Evolutionary conservation across 805 yeast species (phyloP), one percentile per base, ranked within the genome.

Genomic region (Ogataea haglerorum): DNA sequence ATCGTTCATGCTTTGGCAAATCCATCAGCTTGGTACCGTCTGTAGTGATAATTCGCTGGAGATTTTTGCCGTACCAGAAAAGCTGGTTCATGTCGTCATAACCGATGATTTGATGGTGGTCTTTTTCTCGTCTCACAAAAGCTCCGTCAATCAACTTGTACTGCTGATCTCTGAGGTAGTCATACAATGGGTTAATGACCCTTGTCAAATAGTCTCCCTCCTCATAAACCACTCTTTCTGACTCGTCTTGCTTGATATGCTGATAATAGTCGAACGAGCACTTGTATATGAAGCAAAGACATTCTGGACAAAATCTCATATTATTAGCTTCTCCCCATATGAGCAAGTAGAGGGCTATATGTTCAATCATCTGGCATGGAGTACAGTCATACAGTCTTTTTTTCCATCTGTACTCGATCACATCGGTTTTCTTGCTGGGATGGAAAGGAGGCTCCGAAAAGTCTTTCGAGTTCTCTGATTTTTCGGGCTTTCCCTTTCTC

Each of bases 391-490:
- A 71, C 88, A 85, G 85, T 52, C 72, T 71, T 12, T 65, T 47
- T 54, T 77, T 80, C 96, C 95, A 88, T 49, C 81, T 73, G 58
- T 80, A 85, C 57, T 89, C 95, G 16, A 95, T 91, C 29, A 88
- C 82, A 76, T 85, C 58, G 75, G 75, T 37, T 71, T 62, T 42
- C 34, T 50, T 55, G 23, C 47, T 48, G 1, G 58, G 52, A 24
- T 54, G 51, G 36, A 57, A 56, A 13, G 50, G 53, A 2, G 48
- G 48, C 21, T 38, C 51, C 14, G 51, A 43, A 17, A 40, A 34
- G 30, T 43, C 51, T 9, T 50, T 45, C 14, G 24, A 38, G 9
- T 18, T 30, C 5, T 44, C 45, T 27, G 30, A 43, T 19, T 43
- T 54, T 45, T 45, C 13, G 21, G 73, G 70, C 24, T 36, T 30